phyloP scores from a whole-genome alignment of 164 flowering plant species.

The Magnolia changhungtana region DNA sequence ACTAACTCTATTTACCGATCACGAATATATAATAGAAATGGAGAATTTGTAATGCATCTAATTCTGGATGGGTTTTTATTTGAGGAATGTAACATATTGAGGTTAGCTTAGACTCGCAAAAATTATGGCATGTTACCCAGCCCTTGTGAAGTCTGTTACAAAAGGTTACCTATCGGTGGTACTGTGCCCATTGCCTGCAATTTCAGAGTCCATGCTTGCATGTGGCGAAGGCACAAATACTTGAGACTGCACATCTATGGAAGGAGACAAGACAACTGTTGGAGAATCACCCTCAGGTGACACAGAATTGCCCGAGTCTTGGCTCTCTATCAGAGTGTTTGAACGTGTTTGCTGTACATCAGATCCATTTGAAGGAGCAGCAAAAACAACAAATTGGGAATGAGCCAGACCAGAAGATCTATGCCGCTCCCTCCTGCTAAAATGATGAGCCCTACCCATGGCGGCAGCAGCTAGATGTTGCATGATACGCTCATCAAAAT shows the following conservation, averaged over 20 bases:
- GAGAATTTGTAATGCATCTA: background rate
- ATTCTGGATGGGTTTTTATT: background rate
- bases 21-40: background rate
- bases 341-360: conserved; percentile 12
- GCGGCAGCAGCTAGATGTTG: conserved; percentile 56
- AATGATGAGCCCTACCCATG: conserved; percentile 35
- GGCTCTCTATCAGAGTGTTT: conserved; percentile 19
- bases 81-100: background rate
- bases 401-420: conserved; percentile 35
- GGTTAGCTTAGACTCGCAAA: background rate
- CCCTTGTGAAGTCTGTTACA: background rate
- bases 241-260: conserved; percentile 16
- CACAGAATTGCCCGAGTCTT: conserved; percentile 12
- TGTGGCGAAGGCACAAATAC: conserved; percentile 12
- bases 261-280: conserved; percentile 15
- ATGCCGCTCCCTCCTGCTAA: conserved; percentile 43
- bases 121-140: background rate
- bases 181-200: conserved; percentile 19
- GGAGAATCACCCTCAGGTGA: conserved; percentile 25
- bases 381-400: conserved; percentile 28
- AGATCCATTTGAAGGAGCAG: conserved; percentile 28
- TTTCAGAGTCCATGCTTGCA: conserved; percentile 12
- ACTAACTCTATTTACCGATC: no score
- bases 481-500: conserved; percentile 54
- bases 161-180: conserved; percentile 28